These are phyloP conservation scores for Talaromyces nanjingensis DNA, from an alignment of 495 filamentous ascomycete species.

Conservation along the genomic window DNA sequence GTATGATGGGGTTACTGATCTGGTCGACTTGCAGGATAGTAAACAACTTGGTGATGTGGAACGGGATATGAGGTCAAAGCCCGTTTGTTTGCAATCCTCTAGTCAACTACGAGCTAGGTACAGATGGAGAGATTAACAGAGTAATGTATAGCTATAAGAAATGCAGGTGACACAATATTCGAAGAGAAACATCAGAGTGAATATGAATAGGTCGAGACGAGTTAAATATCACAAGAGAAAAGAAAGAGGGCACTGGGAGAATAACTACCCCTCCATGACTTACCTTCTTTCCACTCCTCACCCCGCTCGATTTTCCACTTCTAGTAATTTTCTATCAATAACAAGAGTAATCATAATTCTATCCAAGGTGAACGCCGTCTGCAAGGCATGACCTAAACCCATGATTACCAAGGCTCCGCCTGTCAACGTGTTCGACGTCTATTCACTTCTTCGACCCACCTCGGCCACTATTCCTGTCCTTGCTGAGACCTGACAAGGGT, in stretches of 20 bases:
- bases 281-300: background rate
- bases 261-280: background rate
- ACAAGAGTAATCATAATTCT: background rate
- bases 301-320: background rate
- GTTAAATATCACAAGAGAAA: background rate
- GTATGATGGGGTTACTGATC: slow-evolving; percentile 1
- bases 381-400: background rate
- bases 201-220: background rate
- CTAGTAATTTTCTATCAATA: background rate
- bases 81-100: background rate
- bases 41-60: background rate
- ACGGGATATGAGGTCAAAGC: background rate
- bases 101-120: background rate
- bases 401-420: background rate
- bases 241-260: background rate
- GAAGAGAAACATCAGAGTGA: background rate
- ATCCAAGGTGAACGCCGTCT: background rate
- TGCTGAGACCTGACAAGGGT: background rate
- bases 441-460: background rate
- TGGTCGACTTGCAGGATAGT: slow-evolving; percentile 1
- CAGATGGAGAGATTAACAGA: background rate
- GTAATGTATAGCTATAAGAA: background rate
- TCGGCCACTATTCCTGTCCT: background rate
- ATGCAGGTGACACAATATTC: background rate
- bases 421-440: background rate